Base-by-base conservation (phyloP, 2,329 filamentous ascomycete genomes). In the Stagonosporopsis rhizophila region DNA sequence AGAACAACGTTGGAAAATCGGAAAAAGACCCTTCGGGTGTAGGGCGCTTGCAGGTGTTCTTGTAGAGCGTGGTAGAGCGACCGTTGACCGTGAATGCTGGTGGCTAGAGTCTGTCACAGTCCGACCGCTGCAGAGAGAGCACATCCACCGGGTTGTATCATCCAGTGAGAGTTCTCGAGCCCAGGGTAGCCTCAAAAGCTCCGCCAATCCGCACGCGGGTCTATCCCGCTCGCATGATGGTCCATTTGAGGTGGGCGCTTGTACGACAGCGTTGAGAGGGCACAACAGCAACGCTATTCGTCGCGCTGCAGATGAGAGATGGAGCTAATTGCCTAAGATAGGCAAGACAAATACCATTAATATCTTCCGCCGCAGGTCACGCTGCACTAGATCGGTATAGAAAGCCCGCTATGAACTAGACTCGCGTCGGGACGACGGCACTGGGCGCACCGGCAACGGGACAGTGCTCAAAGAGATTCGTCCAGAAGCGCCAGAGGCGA, bases 21-120 rank as follows among this genome's bases (percentile, higher is more conserved):
- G 70, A 67, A 67, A 73, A 63, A 65, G 67, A 67, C 73, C 72
- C 68, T 73, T 68, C 73, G 73, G 77, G 74, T 74, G 68, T 71
- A 70, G 76, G 73, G 77, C 74, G 75, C 73, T 73, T 75, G 68
- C 61, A 62, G 56, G 66, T 70, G 62, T 73, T 79, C 77, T 76
- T 80, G 79, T 79, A 79, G 67, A 73, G 67, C 58, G 58, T 67
- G 63, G 62, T 60, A 53, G 60, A 67, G 67, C 52, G 67, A 51
- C 62, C 68, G 65, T 68, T 61, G 58, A 68, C 56, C 57, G 59
- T 72, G 68, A 70, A 71, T 70, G 66, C 69, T 65, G 68, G 62
- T 65, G 61, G 65, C 54, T 67, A 60, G 65, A 69, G 62, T 60
- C 60, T 70, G 65, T 73, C 65, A 71, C 64, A 65, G 56, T 59